phyloP scores from a whole-genome alignment of 352 stramenopile genomes.

The Globisporangium cystogenes region DNA sequence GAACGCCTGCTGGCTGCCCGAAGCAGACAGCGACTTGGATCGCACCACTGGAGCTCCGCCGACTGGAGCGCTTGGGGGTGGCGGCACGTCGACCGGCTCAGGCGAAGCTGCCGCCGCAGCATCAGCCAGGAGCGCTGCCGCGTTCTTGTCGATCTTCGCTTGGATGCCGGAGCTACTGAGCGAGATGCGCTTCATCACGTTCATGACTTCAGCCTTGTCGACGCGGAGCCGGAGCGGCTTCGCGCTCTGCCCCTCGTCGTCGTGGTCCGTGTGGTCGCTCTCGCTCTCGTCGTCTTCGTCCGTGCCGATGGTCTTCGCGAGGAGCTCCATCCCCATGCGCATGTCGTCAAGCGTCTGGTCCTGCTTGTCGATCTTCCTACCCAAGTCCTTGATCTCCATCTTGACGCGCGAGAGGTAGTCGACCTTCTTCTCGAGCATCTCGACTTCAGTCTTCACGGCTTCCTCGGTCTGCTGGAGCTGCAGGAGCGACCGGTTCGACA shows the following conservation, averaged over 20 bases:
- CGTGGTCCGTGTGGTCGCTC: slow-evolving; percentile 14
- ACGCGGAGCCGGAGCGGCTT: not conserved
- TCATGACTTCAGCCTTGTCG: slow-evolving; percentile 1
- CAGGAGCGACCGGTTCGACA: slow-evolving; percentile 19
- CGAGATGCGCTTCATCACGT: slow-evolving; percentile 14
- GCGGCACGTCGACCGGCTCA: not conserved
- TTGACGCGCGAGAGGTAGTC: slow-evolving; percentile 67
- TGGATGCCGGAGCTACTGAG: slow-evolving; percentile 10
- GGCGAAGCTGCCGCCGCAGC: not conserved
- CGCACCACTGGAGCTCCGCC: not conserved
- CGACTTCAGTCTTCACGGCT: slow-evolving; percentile 32
- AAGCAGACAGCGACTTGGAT: slow-evolving; percentile 3
- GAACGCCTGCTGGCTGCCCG: not conserved
- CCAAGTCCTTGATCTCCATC: slow-evolving; percentile 69
- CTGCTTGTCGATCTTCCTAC: slow-evolving; percentile 45
- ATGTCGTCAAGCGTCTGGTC: slow-evolving; percentile 62
- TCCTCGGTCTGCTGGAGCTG: slow-evolving; percentile 35
- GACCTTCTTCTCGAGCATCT: slow-evolving; percentile 67
- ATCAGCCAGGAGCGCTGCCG: not conserved
- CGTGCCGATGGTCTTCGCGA: slow-evolving; percentile 56
- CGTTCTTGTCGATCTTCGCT: slow-evolving; percentile 12
- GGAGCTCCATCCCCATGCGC: slow-evolving; percentile 42
- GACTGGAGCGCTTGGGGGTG: not conserved
- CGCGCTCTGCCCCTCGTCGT: not conserved
- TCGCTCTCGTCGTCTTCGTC: slow-evolving; percentile 57